Conservation (phyloP, 768 basidiomycete species). For the Lactifluus rugatus region DNA sequence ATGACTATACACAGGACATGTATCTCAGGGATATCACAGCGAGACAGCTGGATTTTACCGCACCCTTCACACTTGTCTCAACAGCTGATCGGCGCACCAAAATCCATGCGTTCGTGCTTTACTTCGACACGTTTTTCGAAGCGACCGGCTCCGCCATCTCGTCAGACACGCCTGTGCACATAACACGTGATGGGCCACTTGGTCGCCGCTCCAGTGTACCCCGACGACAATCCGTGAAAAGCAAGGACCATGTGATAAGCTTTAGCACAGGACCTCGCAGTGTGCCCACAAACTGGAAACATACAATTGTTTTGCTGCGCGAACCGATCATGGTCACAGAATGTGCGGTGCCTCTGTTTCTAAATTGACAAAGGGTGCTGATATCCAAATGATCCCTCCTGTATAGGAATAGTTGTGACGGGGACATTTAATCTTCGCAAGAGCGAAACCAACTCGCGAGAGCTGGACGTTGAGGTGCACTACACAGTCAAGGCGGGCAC, state of each 20-base stretch:
- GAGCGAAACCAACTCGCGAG: too few relatives aligned
- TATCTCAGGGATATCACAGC: conserved; percentile 49
- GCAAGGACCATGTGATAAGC: too few relatives aligned
- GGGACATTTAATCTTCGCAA: too few relatives aligned
- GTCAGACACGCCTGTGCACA: conserved; percentile 41
- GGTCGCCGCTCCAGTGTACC: too few relatives aligned
- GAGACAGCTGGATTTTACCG: too few relatives aligned
- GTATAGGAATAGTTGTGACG: too few relatives aligned
- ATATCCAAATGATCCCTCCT: too few relatives aligned
- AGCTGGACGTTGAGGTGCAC: too few relatives aligned
- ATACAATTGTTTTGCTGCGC: conserved; percentile 78
- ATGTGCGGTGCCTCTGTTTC: conserved; percentile 34
- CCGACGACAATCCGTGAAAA: conserved; percentile 43
- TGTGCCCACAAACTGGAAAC: conserved; percentile 92
- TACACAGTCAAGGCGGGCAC: too few relatives aligned
- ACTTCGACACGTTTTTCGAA: conserved; percentile 94
- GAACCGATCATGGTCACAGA: conserved; percentile 69
- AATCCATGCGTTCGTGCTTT: conserved; percentile 86
- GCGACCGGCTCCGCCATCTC: conserved; percentile 44
- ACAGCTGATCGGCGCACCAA: too few relatives aligned
- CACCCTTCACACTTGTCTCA: too few relatives aligned
- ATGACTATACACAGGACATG: conserved; percentile 66
- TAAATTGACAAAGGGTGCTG: not conserved
- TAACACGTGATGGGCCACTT: conserved; percentile 52
- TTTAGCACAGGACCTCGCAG: too few relatives aligned